Percentiles rank a stretch among this genome's conserved stretches.
Evolutionary conservation across 139 green algal genomes (phyloP).

Genomic region (Pleodorina starrii): DNA sequence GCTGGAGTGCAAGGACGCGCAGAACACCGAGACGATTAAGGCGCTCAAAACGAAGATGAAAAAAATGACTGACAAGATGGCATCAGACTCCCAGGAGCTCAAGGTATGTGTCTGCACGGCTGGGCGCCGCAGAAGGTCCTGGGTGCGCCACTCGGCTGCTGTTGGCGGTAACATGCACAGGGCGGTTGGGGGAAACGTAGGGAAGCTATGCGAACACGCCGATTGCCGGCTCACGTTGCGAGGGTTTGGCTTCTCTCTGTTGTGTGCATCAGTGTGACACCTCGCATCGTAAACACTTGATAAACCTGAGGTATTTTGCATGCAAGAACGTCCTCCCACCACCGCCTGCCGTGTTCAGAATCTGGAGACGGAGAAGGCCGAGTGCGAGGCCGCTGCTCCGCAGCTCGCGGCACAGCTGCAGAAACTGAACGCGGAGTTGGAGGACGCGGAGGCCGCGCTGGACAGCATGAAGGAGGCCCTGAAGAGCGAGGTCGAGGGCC

Average conservation of each 20-base stretch:
- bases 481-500: slow-evolving; percentile 86
- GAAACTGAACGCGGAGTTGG: slow-evolving; percentile 34
- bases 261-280: too few relatives aligned
- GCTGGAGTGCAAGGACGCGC: slow-evolving; percentile 93
- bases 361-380: slow-evolving; percentile 72
- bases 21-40: slow-evolving; percentile 68
- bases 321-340: background rate
- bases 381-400: slow-evolving; percentile 62
- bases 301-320: too few relatives aligned
- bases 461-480: slow-evolving; percentile 81
- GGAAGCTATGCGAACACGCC: too few relatives aligned
- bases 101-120: background rate
- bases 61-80: slow-evolving; percentile 83
- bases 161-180: too few relatives aligned
- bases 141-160: too few relatives aligned
- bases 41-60: slow-evolving; percentile 87
- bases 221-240: too few relatives aligned
- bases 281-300: too few relatives aligned
- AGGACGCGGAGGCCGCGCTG: slow-evolving; percentile 64
- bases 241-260: too few relatives aligned
- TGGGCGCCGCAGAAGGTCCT: too few relatives aligned
- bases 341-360: slow-evolving; percentile 38
- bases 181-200: too few relatives aligned
- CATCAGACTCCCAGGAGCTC: background rate
- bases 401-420: slow-evolving; percentile 46